Conservation (phyloP, 1,284 basidiomycete species). For the Fistulina hepatica region DNA sequence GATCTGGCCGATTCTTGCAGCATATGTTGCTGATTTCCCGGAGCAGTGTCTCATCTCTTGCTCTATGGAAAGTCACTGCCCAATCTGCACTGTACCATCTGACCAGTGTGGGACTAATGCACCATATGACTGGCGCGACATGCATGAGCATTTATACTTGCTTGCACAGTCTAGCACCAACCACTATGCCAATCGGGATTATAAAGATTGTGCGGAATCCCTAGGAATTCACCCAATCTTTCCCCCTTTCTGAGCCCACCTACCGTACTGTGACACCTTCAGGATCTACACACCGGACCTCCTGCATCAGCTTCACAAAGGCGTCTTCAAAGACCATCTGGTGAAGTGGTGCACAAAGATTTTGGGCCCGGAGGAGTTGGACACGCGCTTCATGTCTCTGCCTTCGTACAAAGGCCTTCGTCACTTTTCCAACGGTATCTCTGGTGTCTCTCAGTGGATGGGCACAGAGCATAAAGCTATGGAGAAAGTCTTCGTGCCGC, state of each 20-base stretch:
- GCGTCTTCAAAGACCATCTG: constrained; percentile 21
- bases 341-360: constrained; percentile 8
- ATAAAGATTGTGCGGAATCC: too few species aligned
- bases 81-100: constrained; percentile 11
- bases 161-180: constrained; percentile 3
- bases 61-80: constrained; percentile 15
- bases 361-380: constrained; percentile 7
- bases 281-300: constrained; percentile 19
- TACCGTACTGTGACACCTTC: constrained; percentile 17
- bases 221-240: constrained; percentile 10
- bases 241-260: constrained; percentile 18
- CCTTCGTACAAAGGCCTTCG: constrained; percentile 10
- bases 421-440: constrained; percentile 13
- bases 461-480: constrained; percentile 15
- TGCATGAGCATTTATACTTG: constrained; percentile 1
- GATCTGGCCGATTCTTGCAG: constrained; percentile 17
- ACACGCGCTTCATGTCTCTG: constrained; percentile 11
- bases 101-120: constrained; percentile 6
- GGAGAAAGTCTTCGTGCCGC: constrained; percentile 12
- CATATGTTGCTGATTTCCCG: constrained; percentile 15
- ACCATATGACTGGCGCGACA: background rate
- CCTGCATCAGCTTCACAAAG: constrained; percentile 25
- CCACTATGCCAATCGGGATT: too few species aligned
- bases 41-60: constrained; percentile 21
- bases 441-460: constrained; percentile 13